These are phyloP conservation scores for Chytriomyces sp. DNA, from an alignment of 192 early-diverging fungal species.

Conservation along the genomic window DNA sequence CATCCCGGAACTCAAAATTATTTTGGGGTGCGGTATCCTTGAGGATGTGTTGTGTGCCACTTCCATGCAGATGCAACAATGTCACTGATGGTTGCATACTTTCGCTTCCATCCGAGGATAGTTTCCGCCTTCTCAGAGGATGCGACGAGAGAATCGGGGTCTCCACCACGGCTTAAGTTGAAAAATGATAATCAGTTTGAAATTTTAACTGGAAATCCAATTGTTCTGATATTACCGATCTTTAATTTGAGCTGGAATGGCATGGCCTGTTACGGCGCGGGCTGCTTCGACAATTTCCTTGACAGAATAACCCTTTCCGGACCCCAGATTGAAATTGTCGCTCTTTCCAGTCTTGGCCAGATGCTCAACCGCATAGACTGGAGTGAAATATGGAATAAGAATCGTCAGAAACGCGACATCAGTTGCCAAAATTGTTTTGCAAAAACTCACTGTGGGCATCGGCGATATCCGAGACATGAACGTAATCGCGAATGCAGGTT, in stretches of 20 bases:
- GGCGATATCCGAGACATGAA: conserved; percentile 94
- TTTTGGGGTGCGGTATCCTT: conserved; percentile 35
- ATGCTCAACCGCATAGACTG: conserved; percentile 71
- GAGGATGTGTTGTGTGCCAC: conserved; percentile 53
- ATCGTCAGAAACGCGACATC: not conserved
- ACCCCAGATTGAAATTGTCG: conserved; percentile 86
- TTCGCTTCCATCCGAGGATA: conserved; percentile 56
- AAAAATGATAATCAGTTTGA: not conserved
- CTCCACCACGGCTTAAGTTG: conserved; percentile 54
- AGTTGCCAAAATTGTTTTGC: conserved; percentile 6
- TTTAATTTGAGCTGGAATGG: conserved; percentile 75
- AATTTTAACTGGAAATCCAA: not conserved
- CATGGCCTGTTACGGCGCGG: conserved; percentile 74
- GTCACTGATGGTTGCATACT: conserved; percentile 51
- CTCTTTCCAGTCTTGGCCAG: conserved; percentile 65
- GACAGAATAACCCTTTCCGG: conserved; percentile 91
- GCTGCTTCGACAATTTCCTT: conserved; percentile 88
- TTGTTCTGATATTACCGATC: conserved; percentile 30
- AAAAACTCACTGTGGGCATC: conserved; percentile 83
- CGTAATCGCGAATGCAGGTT: conserved; percentile 91
- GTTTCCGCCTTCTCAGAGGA: conserved; percentile 57
- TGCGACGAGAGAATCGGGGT: conserved; percentile 61
- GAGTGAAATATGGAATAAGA: not conserved
- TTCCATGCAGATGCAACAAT: conserved; percentile 62
- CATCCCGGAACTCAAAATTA: not conserved